Percentiles rank a stretch among this genome's conserved stretches.
These are phyloP conservation scores for Pulveroboletus sp. DNA, from an alignment of 768 basidiomycete species.

Conservation along the genomic window DNA sequence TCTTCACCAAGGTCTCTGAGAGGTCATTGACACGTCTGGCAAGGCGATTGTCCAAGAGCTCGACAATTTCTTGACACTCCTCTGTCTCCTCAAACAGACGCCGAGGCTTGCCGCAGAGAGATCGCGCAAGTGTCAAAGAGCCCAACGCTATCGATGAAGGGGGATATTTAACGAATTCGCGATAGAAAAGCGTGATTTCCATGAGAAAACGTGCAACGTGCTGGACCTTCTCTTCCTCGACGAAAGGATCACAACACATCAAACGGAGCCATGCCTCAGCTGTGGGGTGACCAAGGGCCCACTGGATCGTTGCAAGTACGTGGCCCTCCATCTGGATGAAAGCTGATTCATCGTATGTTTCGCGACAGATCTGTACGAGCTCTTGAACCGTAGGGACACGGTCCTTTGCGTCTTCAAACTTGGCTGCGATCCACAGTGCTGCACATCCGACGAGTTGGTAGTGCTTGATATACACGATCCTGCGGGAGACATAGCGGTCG, in stretches of 20 bases:
- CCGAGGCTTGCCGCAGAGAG: slow-evolving; percentile 76
- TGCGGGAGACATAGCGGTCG: slow-evolving; percentile 97
- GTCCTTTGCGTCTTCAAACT: slow-evolving; percentile 99
- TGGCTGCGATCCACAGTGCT: slow-evolving; percentile 97
- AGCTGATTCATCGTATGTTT: slow-evolving; percentile 94
- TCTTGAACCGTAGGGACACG: slow-evolving; percentile 95
- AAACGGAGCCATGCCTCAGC: slow-evolving; percentile 95
- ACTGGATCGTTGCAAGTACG: slow-evolving; percentile 92
- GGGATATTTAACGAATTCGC: slow-evolving; percentile 84
- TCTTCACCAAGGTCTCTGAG: slow-evolving; percentile 91
- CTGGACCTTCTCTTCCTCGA: slow-evolving; percentile 88
- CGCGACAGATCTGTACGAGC: slow-evolving; percentile 90
- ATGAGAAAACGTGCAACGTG: slow-evolving; percentile 97
- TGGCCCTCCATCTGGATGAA: slow-evolving; percentile 99
- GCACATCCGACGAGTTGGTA: slow-evolving; percentile 99
- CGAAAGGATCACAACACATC: slow-evolving; percentile 65
- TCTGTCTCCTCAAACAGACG: slow-evolving; percentile 81
- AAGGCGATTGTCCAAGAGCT: slow-evolving; percentile 80
- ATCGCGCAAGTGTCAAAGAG: slow-evolving; percentile 82
- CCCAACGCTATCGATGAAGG: slow-evolving; percentile 89
- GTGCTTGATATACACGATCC: slow-evolving; percentile 98
- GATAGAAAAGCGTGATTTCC: slow-evolving; percentile 98
- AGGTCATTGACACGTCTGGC: slow-evolving; percentile 87
- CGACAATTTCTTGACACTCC: slow-evolving; percentile 78
- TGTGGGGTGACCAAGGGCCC: slow-evolving; percentile 95